Conservation (phyloP, 2,329 filamentous ascomycete genomes). For the Colletotrichum sp. region DNA sequence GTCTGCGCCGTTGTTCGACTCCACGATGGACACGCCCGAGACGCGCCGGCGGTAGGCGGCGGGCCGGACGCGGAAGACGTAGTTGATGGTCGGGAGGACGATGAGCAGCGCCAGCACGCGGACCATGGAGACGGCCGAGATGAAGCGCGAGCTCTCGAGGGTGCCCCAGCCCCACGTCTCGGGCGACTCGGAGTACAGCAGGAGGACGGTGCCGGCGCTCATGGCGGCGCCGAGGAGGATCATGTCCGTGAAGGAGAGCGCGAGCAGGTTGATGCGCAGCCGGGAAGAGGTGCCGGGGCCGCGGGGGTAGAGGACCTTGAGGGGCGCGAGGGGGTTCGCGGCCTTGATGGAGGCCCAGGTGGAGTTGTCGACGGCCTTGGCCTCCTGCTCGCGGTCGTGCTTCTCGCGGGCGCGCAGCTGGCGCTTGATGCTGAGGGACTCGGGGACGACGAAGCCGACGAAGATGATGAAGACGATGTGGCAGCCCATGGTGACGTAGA, state of each 20-base stretch:
- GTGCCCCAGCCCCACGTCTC: constrained; percentile 84
- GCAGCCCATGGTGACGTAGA: constrained; percentile 79
- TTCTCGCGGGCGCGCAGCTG: constrained; percentile 75
- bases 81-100: constrained; percentile 78
- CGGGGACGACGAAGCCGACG: constrained; percentile 75
- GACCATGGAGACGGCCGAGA: constrained; percentile 78
- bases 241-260: constrained; percentile 81
- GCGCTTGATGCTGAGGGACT: constrained; percentile 79
- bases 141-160: constrained; percentile 79
- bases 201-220: constrained; percentile 79
- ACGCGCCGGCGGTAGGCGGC: constrained; percentile 45
- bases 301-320: constrained; percentile 78
- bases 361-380: constrained; percentile 32
- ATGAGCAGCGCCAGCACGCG: constrained; percentile 79
- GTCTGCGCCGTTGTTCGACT: constrained; percentile 74
- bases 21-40: constrained; percentile 38
- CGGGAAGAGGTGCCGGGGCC: constrained; percentile 63
- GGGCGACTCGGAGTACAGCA: constrained; percentile 82
- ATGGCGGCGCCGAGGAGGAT: constrained; percentile 83
- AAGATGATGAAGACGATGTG: constrained; percentile 78
- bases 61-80: constrained; percentile 69
- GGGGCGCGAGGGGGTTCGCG: constrained; percentile 74
- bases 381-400: constrained; percentile 52
- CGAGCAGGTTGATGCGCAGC: constrained; percentile 80
- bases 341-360: constrained; percentile 33